Base-by-base conservation (phyloP, 2,329 filamentous ascomycete species). In the Myriosclerotinia duriaeana region DNA sequence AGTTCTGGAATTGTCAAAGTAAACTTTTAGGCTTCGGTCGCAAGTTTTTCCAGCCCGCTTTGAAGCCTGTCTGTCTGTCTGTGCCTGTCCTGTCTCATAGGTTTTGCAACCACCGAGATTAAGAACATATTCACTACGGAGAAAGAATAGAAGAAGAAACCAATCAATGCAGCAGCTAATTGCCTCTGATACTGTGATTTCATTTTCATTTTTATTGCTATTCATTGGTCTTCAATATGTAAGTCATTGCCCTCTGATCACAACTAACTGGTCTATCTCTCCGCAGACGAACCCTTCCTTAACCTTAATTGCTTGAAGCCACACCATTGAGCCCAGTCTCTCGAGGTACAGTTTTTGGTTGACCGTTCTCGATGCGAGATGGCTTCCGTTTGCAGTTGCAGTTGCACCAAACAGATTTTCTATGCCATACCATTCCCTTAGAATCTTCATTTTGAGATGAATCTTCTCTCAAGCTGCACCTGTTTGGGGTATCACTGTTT, bases 1-100 rank as follows among this genome's bases (percentile, higher is more conserved):
- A 22, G 2, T 11, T 50, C 48, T 48, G 42, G 20, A 50, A 60
- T 50, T 61, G 34, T 61, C 22, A 5, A 22, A 20, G 20, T 55
- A 4, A 55, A 38, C 53, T 38, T 50, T 60, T n/a, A 40, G 44
- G 20, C 44, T 40, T 61, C 58, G 58, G 58, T 61, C 44, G 58
- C 44, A 61, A 61, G 58, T 61, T 61, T 61, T 61, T 61, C 58
- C 58, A 61, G 44, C 58, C 58, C 44, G 20, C 36, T 50, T 36
- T 50, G 56, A 60, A 34, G 26, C 26, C 26, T n/a, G n/a, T n/a
- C n/a, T n/a, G n/a, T n/a, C n/a, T n/a, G 40, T 11, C 20, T 55
- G 53, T 22, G 22, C 17, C 5, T 3, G 26, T 26, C 17, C 5
- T 3, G 26, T 26, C 26, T 26, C 26, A 26, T 3, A 26, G 36